Percentiles rank a stretch among this genome's conserved stretches.
Conservation (phyloP, 164 flowering plant species). For the Dillenia turbinata region DNA sequence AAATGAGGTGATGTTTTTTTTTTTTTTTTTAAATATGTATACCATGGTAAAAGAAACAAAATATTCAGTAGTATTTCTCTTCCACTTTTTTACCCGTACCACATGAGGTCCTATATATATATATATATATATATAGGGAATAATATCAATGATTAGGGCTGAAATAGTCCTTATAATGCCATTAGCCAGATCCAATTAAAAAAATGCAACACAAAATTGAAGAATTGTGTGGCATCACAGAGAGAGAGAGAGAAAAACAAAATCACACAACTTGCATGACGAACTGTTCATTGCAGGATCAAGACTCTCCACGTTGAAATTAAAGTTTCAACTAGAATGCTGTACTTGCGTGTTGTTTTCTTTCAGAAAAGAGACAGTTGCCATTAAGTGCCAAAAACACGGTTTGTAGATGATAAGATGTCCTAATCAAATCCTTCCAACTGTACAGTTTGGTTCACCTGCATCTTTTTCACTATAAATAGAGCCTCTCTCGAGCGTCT, state of each 20-base stretch:
- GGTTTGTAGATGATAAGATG: slow-evolving; percentile 16
- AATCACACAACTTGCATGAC: background rate
- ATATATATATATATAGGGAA: too few relatives aligned
- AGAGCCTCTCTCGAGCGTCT: background rate
- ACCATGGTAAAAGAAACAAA: too few relatives aligned
- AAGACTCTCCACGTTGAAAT: background rate
- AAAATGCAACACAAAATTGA: too few relatives aligned
- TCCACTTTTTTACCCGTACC: too few relatives aligned
- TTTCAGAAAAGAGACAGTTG: slow-evolving; percentile 7
- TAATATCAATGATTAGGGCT: too few relatives aligned
- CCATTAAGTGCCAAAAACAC: slow-evolving; percentile 9
- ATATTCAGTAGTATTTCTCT: too few relatives aligned
- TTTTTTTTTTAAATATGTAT: too few relatives aligned
- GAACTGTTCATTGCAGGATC: background rate
- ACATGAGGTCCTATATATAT: too few relatives aligned
- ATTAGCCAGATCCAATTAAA: too few relatives aligned
- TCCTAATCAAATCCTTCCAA: slow-evolving; percentile 4
- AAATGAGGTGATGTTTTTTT: too few relatives aligned
- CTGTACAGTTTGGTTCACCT: background rate
- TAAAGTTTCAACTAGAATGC: background rate
- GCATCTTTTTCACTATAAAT: slow-evolving; percentile 5
- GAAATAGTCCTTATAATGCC: too few relatives aligned
- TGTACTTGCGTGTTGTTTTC: background rate
- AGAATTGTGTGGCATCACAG: too few relatives aligned
- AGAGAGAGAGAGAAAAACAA: background rate